Percentiles rank a stretch among this genome's conserved stretches.
phyloP scores from a whole-genome alignment of 108 stramenopile species.

The Skeletonema marinoi region DNA sequence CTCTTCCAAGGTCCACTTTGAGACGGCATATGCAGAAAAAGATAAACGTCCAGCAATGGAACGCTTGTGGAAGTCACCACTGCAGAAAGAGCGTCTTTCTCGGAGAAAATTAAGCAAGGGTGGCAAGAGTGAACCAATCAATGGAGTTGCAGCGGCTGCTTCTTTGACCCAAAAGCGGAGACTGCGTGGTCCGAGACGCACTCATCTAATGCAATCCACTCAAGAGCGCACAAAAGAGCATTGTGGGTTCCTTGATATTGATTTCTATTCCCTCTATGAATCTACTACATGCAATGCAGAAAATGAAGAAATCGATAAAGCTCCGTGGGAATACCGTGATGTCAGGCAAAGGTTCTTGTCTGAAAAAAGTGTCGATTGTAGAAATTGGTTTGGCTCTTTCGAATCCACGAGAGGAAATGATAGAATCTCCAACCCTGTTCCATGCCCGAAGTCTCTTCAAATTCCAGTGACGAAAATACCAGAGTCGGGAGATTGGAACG shows the following conservation, averaged over 20 bases:
- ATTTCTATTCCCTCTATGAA: slow-evolving; percentile 78
- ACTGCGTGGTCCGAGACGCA: slow-evolving; percentile 9
- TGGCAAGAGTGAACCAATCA: slow-evolving; percentile 1
- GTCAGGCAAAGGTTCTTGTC: slow-evolving; percentile 79
- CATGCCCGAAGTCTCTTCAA: slow-evolving; percentile 72
- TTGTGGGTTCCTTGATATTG: slow-evolving; percentile 64
- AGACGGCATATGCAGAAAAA: neutral
- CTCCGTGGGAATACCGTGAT: slow-evolving; percentile 79
- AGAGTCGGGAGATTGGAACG: slow-evolving; percentile 72
- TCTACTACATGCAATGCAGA: slow-evolving; percentile 45
- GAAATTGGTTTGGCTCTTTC: slow-evolving; percentile 82
- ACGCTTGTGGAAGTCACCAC: slow-evolving; percentile 43
- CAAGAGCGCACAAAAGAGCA: slow-evolving; percentile 59
- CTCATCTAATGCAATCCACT: slow-evolving; percentile 14
- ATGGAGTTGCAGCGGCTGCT: slow-evolving; percentile 27
- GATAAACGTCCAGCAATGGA: neutral
- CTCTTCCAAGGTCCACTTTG: neutral
- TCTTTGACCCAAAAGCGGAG: slow-evolving; percentile 7
- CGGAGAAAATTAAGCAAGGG: neutral
- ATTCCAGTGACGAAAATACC: slow-evolving; percentile 65
- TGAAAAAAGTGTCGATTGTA: slow-evolving; percentile 72
- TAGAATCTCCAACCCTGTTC: slow-evolving; percentile 56
- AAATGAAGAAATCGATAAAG: slow-evolving; percentile 51
- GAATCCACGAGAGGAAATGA: slow-evolving; percentile 56
- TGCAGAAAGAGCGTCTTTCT: slow-evolving; percentile 16